Evolutionary conservation across 2,329 filamentous ascomycete species (phyloP).

Genomic region (Fusarium temperatum): DNA sequence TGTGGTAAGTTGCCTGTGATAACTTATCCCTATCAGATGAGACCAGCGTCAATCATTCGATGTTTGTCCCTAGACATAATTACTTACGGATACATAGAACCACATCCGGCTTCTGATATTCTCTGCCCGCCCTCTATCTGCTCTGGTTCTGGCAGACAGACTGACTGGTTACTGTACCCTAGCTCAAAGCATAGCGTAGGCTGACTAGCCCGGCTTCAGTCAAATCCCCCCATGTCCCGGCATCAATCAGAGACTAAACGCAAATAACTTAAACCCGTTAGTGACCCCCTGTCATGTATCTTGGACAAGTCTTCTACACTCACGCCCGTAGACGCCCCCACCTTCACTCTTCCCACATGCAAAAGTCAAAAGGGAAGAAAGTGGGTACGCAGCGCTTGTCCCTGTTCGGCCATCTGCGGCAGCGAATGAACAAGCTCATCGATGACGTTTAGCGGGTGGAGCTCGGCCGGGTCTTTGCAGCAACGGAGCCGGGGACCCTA

Average conservation of each 20-base stretch:
- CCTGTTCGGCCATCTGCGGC: conserved; percentile 13
- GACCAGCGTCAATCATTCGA: no score
- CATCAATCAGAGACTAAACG: conserved; percentile 28
- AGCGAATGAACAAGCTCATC: conserved; percentile 33
- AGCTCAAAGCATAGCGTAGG: neutral
- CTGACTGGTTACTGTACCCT: conserved; percentile 20
- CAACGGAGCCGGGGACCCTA: conserved; percentile 36
- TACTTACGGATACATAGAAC: neutral
- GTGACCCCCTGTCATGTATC: conserved; percentile 14
- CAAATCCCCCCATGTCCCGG: conserved; percentile 18
- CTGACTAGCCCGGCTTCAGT: neutral
- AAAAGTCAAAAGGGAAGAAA: neutral
- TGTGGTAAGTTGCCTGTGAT: neutral
- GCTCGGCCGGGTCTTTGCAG: conserved; percentile 37
- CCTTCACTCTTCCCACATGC: conserved; percentile 7
- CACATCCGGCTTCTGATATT: neutral
- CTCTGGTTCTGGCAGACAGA: neutral
- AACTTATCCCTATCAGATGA: neutral
- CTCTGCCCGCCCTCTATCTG: neutral
- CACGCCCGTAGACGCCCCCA: neutral
- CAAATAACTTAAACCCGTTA: conserved; percentile 24
- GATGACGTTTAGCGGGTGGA: conserved; percentile 39
- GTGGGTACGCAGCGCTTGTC: conserved; percentile 1
- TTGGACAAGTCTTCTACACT: conserved; percentile 1
- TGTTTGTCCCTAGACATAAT: neutral